Base-by-base conservation (phyloP, 2,329 filamentous ascomycete species). In the Pseudocercospora fijiensis region DNA sequence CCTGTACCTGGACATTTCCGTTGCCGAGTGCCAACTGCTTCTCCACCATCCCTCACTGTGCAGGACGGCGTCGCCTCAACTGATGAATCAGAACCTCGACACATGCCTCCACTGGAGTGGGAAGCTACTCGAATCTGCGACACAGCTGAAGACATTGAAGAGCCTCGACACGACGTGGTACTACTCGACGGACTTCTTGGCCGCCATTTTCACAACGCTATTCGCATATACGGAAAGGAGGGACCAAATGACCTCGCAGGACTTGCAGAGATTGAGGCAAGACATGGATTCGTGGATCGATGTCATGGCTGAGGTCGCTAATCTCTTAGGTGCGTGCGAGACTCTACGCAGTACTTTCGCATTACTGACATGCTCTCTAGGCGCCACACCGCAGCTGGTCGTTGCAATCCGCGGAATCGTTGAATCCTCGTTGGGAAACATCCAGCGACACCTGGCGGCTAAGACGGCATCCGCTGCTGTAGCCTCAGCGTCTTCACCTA, bases 151-250 rank as follows among this genome's bases (percentile, higher is more conserved):
- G 63, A 83, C 82, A 68, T 80, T 87, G 62, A 90, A 89, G 71
- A 87, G 86, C 51, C 78, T 93, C 3, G 90, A 94, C 72, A 90
- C 89, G 1, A 91, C 90, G 0, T 93, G 90, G 89, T 90, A 90
- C 70, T 88, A 89, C 55, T 83, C 86, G 56, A 88, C 90, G 0
- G 84, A 90, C 5, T 91, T 90, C 71, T 82, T 90, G 11, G 86
- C 88, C 49, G 89, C 89, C 26, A 87, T 91, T 62, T 90, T 92
- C 70, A 90, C 89, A 0, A 87, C 85, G 13, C 78, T 94, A 0
- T 90, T 90, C 53, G 85, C 86, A 1, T 84, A 88, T 61, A 90
- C 86, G 80, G 85, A 91, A 72, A 84, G 88, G 55, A 82, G 88
- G 28, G 84, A 85, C 56, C 81, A 84, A 9, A 84, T 86, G 10